Percentiles rank a stretch among this genome's conserved stretches.
These are phyloP conservation scores for Triticum timopheevii DNA, from an alignment of 176 grass and related monocot genomes.

Conservation along the genomic window DNA sequence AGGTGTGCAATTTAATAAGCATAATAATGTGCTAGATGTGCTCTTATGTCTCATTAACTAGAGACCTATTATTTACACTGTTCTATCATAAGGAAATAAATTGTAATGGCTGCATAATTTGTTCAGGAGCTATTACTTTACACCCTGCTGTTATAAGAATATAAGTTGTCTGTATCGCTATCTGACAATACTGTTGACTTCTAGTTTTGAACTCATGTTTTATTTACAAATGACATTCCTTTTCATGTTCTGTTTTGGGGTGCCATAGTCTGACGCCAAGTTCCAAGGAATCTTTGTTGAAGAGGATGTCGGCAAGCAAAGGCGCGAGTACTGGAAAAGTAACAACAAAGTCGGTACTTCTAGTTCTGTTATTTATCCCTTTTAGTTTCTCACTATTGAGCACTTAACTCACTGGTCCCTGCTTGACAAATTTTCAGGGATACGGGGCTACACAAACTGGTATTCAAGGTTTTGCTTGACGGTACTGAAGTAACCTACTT, in stretches of 20 bases:
- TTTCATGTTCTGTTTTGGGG: slow-evolving; percentile 22
- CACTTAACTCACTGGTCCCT: slow-evolving; percentile 26
- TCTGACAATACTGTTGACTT: background rate
- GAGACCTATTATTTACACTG: background rate
- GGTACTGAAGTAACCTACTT: slow-evolving; percentile 83
- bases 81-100: background rate
- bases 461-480: slow-evolving; percentile 83
- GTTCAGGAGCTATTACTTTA: background rate
- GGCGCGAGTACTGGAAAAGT: slow-evolving; percentile 55
- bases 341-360: slow-evolving; percentile 73
- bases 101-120: background rate
- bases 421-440: slow-evolving; percentile 46
- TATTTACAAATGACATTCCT: slow-evolving; percentile 23
- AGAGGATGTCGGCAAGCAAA: slow-evolving; percentile 50
- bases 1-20: slow-evolving; percentile 38
- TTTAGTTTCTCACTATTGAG: slow-evolving; percentile 3
- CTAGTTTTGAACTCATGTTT: background rate
- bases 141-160: background rate
- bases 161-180: background rate
- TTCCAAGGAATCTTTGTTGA: slow-evolving; percentile 46
- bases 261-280: slow-evolving; percentile 18
- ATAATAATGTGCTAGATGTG: slow-evolving; percentile 17
- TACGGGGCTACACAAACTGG: slow-evolving; percentile 70
- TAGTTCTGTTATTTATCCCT: slow-evolving; percentile 10
- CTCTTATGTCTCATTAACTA: slow-evolving; percentile 10